phyloP scores from a whole-genome alignment of 176 grass and related monocot genomes.

The Secale cereale region DNA sequence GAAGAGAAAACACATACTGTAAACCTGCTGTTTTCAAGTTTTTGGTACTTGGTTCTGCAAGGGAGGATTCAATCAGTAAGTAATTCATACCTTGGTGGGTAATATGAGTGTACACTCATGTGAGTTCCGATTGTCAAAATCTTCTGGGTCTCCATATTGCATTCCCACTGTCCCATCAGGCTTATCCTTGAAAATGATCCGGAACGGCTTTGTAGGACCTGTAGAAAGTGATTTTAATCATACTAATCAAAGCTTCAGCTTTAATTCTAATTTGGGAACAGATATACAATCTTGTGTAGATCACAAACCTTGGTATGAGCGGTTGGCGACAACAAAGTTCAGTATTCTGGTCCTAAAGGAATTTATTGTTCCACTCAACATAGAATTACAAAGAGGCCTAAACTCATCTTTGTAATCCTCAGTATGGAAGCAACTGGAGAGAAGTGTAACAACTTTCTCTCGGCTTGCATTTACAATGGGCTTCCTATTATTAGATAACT shows the following conservation, averaged over 20 bases:
- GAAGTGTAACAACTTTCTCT: constrained; percentile 33
- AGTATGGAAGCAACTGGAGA: constrained; percentile 44
- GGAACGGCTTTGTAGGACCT: constrained; percentile 52
- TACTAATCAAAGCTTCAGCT: background rate
- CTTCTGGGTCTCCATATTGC: constrained; percentile 79
- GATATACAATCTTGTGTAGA: background rate
- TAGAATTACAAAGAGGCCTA: constrained; percentile 68
- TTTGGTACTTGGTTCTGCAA: background rate
- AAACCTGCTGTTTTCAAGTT: background rate
- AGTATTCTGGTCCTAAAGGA: constrained; percentile 69
- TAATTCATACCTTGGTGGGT: constrained; percentile 62
- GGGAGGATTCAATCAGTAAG: background rate
- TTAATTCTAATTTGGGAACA: background rate
- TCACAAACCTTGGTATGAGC: constrained; percentile 64
- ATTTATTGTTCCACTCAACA: constrained; percentile 77
- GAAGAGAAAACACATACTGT: constrained; percentile 13
- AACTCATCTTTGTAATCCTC: constrained; percentile 68
- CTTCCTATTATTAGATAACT: constrained; percentile 54
- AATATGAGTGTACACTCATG: constrained; percentile 63
- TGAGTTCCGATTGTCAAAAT: constrained; percentile 56
- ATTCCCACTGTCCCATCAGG: constrained; percentile 85
- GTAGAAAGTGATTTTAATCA: constrained; percentile 17
- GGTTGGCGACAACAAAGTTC: constrained; percentile 45
- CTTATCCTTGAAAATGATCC: constrained; percentile 64
- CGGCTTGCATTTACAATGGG: constrained; percentile 25